Percentiles rank a stretch among this genome's conserved stretches.
phyloP scores from a whole-genome alignment of 2,329 filamentous ascomycete genomes.

The Lasiodiplodia citricola region DNA sequence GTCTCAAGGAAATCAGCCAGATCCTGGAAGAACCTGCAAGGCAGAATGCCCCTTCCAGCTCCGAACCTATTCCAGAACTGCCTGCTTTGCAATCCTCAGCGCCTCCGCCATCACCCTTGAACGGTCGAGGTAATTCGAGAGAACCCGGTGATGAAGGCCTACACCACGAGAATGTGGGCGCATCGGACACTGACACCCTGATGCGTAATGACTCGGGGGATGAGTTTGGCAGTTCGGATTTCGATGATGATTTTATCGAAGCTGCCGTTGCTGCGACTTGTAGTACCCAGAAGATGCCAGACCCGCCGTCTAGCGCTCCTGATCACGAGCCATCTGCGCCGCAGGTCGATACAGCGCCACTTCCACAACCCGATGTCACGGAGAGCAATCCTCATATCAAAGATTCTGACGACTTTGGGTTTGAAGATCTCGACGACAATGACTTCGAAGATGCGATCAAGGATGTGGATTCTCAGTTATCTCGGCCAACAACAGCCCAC shows the following conservation, averaged over 20 bases:
- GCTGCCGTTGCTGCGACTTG: background rate
- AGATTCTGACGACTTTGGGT: constrained; percentile 38
- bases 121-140: constrained; percentile 31
- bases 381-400: background rate
- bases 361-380: background rate
- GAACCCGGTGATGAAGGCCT: background rate
- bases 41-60: constrained; percentile 50
- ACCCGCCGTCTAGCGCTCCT: background rate
- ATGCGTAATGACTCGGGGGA: constrained; percentile 8
- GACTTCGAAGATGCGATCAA: constrained; percentile 64
- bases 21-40: constrained; percentile 44
- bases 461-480: constrained; percentile 61
- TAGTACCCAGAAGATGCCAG: background rate
- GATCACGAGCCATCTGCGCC: background rate
- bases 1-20: constrained; percentile 54
- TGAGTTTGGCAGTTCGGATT: constrained; percentile 32
- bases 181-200: background rate
- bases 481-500: background rate
- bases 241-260: constrained; percentile 31
- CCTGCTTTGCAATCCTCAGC: constrained; percentile 1
- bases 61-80: constrained; percentile 51
- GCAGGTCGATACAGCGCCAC: background rate
- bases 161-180: background rate
- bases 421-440: constrained; percentile 53
- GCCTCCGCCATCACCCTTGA: constrained; percentile 34